Evolutionary conservation across 345 rosid genomes (phyloP).

Genomic region (Eutrema heterophyllum): DNA sequence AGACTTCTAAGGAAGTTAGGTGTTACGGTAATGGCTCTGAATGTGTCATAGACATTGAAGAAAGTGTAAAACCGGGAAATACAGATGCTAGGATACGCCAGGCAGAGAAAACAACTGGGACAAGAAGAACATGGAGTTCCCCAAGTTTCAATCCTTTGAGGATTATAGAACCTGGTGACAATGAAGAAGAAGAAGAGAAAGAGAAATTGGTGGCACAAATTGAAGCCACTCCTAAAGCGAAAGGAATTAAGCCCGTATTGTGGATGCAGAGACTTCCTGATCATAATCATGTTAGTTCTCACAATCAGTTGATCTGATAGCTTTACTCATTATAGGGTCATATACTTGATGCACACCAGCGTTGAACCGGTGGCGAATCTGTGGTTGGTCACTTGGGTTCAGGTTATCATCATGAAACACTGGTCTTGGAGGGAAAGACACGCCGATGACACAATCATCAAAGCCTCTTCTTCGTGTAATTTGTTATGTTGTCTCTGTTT

Average conservation of each 20-base stretch:
- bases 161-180: slow-evolving; percentile 45
- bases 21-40: too few relatives aligned
- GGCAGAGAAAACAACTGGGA: slow-evolving; percentile 37
- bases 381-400: too few relatives aligned
- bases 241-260: slow-evolving; percentile 45
- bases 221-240: slow-evolving; percentile 74
- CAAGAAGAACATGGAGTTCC: slow-evolving; percentile 60
- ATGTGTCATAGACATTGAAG: slow-evolving; percentile 35
- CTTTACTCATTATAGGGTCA: background rate
- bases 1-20: too few relatives aligned
- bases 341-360: too few relatives aligned
- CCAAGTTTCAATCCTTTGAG: slow-evolving; percentile 55
- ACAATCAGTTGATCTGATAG: slow-evolving; percentile 32
- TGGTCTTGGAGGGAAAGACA: too few relatives aligned
- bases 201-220: slow-evolving; percentile 28
- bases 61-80: slow-evolving; percentile 32
- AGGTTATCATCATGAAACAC: too few relatives aligned
- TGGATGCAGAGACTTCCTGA: slow-evolving; percentile 54
- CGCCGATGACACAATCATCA: too few relatives aligned
- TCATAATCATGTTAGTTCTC: slow-evolving; percentile 23
- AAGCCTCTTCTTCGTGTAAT: too few relatives aligned
- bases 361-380: too few relatives aligned
- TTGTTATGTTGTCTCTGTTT: too few relatives aligned
- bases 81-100: slow-evolving; percentile 32
- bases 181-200: slow-evolving; percentile 28